Base-by-base conservation (phyloP, 2,329 filamentous ascomycete genomes). In the Fusarium pseudocircinatum region DNA sequence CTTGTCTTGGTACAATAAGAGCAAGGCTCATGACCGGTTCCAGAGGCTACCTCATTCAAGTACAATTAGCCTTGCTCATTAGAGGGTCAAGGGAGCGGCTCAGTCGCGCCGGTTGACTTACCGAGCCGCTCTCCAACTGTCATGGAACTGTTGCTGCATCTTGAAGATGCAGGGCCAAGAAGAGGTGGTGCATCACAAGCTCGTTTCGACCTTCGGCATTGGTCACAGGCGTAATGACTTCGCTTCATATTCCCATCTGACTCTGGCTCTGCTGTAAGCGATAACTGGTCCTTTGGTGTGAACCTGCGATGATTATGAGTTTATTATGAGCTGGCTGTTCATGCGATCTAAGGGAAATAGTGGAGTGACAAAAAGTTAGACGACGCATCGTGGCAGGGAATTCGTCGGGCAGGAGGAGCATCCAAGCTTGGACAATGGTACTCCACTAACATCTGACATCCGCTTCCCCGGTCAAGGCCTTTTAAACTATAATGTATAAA, bases 1-100 rank as follows among this genome's bases (percentile, higher is more conserved):
- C 75, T 77, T 5, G 79, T 81, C 65, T 75, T 81, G n/a, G 62
- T 52, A 32, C 79, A 81, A 26, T 81, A 80, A 6, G 79, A 79
- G 37, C 79, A 81, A 66, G 78, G 58, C n/a, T 56, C 43, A 24
- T 60, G 54, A 4, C 36, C 39, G 15, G 28, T 37, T 4, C 52
- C 67, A 24, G 60, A 53, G 36, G 46, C 72, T 74, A 49, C 3
- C 40, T 18, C 34, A 16, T 3, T 44, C 16, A 4, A 24, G 2
- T 20, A 12, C 1, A 13, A n/a, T 72, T 56, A 72, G 59, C 32
- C 32, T 30, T 28, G 20, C 2, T 28, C n/a, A 26, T 43, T 1
- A 15, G 16, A 26, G 22, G n/a, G 7, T 32, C 39, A 22, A 42
- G 10, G 36, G 39, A 40, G 44, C 36, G 42, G 24, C 42, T 15